Base-by-base conservation (phyloP, 192 early-diverging fungal genomes). In the Coemansia sp. region DNA sequence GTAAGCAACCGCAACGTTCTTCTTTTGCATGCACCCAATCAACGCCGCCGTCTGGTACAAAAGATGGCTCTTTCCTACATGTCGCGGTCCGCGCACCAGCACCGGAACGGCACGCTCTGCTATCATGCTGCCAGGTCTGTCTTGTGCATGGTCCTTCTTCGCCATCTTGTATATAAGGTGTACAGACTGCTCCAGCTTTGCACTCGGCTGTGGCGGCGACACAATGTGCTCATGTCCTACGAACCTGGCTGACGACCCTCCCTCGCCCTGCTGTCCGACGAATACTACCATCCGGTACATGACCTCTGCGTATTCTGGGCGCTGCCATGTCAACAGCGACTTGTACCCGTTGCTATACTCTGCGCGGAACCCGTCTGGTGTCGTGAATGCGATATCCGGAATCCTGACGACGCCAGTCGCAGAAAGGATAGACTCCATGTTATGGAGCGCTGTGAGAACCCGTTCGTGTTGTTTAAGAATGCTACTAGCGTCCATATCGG, bases 21-120 rank as follows among this genome's bases (percentile, higher is more conserved):
- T 28, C 8, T 59, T 56, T 17, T 59, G 3, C 41, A 6, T 61
- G 22, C 55, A 37, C 23, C 57, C 45, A 44, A 74, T 58, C 10
- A 31, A 48, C 50, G 61, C 61, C 2, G 65, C 72, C 4, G 67
- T 29, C 8, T 68, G 56, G 19, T 64, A 36, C 72, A 74, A 63
- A 11, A 74, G 31, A 40, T 74, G 72, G 65, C 60, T 63, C 57
- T 74, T 74, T 34, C 72, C 72, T 1, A 64, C 33, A 23, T 74
- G 72, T 4, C 72, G 65, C 41, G 72, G 72, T 1, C 72, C 72
- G 15, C 27, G 22, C 15, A 74, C 50, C 3, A 44, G 41, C 13
- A 44, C n/a, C 41, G 41, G 41, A 13, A 17, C n/a, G 6, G 41
- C 41, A 17, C 41, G 41, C 15, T n/a, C 2, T 11, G 11, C 13